These are phyloP conservation scores for Lolium multiflorum DNA, from an alignment of 176 grass and related monocot species.

Conservation along the genomic window DNA sequence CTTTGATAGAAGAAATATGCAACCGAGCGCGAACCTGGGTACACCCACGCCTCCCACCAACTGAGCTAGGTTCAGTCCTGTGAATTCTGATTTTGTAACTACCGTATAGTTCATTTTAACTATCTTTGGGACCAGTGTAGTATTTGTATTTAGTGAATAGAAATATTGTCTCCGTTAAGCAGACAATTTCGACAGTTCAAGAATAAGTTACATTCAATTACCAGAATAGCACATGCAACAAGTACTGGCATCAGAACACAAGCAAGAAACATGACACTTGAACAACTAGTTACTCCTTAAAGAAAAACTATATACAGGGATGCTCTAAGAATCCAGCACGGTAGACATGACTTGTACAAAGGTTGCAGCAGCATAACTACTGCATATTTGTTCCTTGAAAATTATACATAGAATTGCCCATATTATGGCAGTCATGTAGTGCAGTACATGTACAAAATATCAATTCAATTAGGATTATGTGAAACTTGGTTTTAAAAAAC, in stretches of 20 bases:
- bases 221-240: neutral
- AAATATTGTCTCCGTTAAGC: constrained; percentile 14
- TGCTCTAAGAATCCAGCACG: constrained; percentile 19
- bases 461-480: constrained; percentile 15
- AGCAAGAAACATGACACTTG: constrained; percentile 15
- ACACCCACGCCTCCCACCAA: neutral
- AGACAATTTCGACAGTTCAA: neutral
- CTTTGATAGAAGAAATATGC: neutral
- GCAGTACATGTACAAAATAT: constrained; percentile 12
- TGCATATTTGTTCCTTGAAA: constrained; percentile 5
- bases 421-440: neutral
- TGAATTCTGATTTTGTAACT: constrained; percentile 17
- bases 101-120: neutral
- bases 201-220: neutral
- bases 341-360: constrained; percentile 19
- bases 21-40: neutral
- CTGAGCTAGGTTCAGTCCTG: neutral
- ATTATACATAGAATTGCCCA: neutral
- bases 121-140: neutral
- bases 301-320: constrained; percentile 5
- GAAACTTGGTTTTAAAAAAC: constrained; percentile 4
- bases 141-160: constrained; percentile 1
- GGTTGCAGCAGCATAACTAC: constrained; percentile 1
- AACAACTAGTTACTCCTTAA: constrained; percentile 10
- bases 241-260: constrained; percentile 1